These are phyloP conservation scores for Musa beccarii DNA, from an alignment of 176 grass and related monocot genomes.

Conservation along the genomic window DNA sequence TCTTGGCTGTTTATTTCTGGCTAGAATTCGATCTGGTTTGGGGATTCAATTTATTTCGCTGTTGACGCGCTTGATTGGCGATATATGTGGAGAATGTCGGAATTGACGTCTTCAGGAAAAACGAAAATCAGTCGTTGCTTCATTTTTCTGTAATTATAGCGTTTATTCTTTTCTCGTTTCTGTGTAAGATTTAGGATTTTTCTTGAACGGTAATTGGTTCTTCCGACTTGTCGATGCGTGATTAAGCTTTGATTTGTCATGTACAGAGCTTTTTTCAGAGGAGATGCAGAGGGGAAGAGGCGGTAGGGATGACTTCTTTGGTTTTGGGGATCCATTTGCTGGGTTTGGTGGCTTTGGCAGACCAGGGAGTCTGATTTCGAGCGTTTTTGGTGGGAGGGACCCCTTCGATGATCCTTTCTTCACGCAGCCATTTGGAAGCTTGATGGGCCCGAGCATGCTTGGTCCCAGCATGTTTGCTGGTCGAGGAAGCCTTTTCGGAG, in stretches of 20 bases:
- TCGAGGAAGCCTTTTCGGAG: slow-evolving; percentile 16
- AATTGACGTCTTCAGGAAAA: too few relatives aligned
- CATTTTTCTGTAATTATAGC: too few relatives aligned
- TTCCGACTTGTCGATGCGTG: not conserved
- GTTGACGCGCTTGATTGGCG: too few relatives aligned
- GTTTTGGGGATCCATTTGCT: slow-evolving; percentile 40
- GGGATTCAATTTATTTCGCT: too few relatives aligned
- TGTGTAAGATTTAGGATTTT: not conserved
- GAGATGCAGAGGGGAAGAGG: slow-evolving; percentile 48
- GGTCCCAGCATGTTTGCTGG: slow-evolving; percentile 28
- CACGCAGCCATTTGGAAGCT: slow-evolving; percentile 36
- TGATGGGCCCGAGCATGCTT: slow-evolving; percentile 47
- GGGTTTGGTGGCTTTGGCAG: slow-evolving; percentile 27
- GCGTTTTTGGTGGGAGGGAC: slow-evolving; percentile 47
- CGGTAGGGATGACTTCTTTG: slow-evolving; percentile 40
- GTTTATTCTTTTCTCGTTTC: not conserved
- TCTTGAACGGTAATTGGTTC: not conserved
- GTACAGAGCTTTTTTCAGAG: not conserved
- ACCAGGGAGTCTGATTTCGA: slow-evolving; percentile 34
- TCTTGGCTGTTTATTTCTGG: too few relatives aligned
- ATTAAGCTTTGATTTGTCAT: not conserved
- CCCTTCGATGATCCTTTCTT: slow-evolving; percentile 69
- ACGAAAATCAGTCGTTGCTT: too few relatives aligned
- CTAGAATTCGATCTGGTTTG: too few relatives aligned
- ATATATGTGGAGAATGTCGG: too few relatives aligned